Conservation (phyloP, 202 grass and related monocot genomes). For the Carex sylvatica region DNA sequence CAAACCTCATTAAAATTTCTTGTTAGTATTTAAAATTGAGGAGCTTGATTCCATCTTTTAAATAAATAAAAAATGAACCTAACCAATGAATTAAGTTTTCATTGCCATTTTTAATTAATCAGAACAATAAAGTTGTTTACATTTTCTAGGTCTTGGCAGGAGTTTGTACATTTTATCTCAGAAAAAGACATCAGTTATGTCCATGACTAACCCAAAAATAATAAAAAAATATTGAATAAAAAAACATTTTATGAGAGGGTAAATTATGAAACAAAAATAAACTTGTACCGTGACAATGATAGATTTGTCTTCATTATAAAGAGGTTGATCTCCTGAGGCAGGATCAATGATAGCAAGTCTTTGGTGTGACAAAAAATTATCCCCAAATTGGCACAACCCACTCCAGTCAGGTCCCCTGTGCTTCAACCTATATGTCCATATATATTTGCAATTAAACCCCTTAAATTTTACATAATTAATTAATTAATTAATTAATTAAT, state of each 20-base stretch:
- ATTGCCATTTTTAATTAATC: no score
- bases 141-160: no score
- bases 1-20: no score
- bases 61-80: no score
- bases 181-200: neutral
- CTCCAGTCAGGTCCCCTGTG: slow-evolving; percentile 80
- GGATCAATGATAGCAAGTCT: slow-evolving; percentile 76
- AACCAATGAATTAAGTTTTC: no score
- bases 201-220: neutral
- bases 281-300: slow-evolving; percentile 47
- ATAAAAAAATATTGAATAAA: neutral
- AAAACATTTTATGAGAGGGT: neutral
- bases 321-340: slow-evolving; percentile 76
- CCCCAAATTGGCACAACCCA: slow-evolving; percentile 43
- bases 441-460: neutral
- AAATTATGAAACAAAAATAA: neutral
- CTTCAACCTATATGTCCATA: slow-evolving; percentile 43
- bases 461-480: slow-evolving; percentile 3
- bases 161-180: no score
- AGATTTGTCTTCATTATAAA: slow-evolving; percentile 64
- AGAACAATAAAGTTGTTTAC: no score
- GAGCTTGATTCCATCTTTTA: no score
- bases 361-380: slow-evolving; percentile 74
- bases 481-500: neutral
- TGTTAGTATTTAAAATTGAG: no score